phyloP scores from a whole-genome alignment of 345 rosid species.

The Erucastrum elatum region DNA sequence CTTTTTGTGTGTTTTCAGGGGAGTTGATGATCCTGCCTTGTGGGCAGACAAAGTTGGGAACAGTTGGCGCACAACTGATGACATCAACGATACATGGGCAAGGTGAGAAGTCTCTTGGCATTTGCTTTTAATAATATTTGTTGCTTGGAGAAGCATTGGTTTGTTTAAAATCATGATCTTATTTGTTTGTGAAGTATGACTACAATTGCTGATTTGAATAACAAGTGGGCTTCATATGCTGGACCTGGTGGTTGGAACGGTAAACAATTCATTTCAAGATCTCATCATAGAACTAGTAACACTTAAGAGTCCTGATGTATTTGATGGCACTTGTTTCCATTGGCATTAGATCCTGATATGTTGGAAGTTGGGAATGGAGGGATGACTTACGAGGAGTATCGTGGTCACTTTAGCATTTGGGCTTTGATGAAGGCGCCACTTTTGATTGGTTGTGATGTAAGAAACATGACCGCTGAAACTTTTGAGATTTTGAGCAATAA shows the following conservation, averaged over 20 bases:
- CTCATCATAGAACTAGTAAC: background rate
- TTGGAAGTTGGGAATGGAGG: conserved; percentile 98
- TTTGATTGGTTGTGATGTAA: conserved; percentile 88
- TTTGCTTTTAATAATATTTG: background rate
- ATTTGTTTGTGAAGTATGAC: conserved; percentile 68
- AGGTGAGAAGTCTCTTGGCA: conserved; percentile 55
- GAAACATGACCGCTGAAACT: conserved; percentile 81
- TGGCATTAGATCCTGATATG: conserved; percentile 87
- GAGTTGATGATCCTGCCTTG: conserved; percentile 88
- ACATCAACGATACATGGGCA: conserved; percentile 94
- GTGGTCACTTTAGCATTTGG: conserved; percentile 96
- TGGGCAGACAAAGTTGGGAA: conserved; percentile 94
- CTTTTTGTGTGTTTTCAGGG: conserved; percentile 48
- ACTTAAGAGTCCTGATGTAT: background rate
- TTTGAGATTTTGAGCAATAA: conserved; percentile 72
- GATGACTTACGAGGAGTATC: conserved; percentile 84
- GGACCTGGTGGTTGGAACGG: conserved; percentile 99
- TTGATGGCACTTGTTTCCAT: conserved; percentile 17
- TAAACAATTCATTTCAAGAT: conserved; percentile 33
- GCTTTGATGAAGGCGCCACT: conserved; percentile 99
- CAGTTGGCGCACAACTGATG: conserved; percentile 97
- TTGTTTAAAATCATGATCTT: background rate
- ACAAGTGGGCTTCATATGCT: conserved; percentile 95
- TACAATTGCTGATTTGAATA: conserved; percentile 83
- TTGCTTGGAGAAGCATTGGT: background rate